A percentile compares a stretch with the other conserved stretches of the same genome.
Evolutionary conservation across 257 asterid genomes (phyloP).

Genomic region (Coffea eugenioides): DNA sequence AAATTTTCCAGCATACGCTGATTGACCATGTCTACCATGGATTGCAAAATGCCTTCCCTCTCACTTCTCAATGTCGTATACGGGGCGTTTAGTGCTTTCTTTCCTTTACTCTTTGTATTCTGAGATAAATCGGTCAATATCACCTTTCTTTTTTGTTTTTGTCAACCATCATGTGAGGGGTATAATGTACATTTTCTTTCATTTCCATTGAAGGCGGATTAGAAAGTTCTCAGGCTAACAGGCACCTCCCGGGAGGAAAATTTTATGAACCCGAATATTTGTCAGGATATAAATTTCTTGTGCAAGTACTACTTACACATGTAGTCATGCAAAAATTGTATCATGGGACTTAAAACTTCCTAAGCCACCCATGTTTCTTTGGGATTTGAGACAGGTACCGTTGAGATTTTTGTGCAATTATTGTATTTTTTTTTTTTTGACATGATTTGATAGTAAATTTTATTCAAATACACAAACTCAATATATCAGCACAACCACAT

Average conservation of each 20-base stretch:
- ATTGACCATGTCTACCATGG: conserved; percentile 17
- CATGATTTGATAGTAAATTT: too few relatives aligned
- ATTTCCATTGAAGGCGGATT: neutral
- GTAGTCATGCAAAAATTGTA: neutral
- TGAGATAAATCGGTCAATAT: neutral
- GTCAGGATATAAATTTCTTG: neutral
- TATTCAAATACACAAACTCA: too few relatives aligned
- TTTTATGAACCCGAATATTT: too few relatives aligned
- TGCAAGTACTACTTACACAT: neutral
- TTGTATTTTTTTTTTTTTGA: too few relatives aligned
- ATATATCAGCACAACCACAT: too few relatives aligned
- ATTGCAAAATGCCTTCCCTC: conserved; percentile 6
- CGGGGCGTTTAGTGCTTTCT: neutral
- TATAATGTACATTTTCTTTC: conserved; percentile 2
- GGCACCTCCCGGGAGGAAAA: neutral
- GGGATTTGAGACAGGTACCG: too few relatives aligned
- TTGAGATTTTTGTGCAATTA: too few relatives aligned
- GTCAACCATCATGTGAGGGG: neutral
- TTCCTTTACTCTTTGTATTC: neutral
- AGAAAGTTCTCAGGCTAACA: neutral
- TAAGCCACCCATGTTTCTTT: too few relatives aligned
- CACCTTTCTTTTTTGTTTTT: neutral
- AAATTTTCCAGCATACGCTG: too few relatives aligned
- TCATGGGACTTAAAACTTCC: neutral
- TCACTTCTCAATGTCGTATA: neutral